Conservation (phyloP, 495 filamentous ascomycete species). For the Cenococcum geophilum region DNA sequence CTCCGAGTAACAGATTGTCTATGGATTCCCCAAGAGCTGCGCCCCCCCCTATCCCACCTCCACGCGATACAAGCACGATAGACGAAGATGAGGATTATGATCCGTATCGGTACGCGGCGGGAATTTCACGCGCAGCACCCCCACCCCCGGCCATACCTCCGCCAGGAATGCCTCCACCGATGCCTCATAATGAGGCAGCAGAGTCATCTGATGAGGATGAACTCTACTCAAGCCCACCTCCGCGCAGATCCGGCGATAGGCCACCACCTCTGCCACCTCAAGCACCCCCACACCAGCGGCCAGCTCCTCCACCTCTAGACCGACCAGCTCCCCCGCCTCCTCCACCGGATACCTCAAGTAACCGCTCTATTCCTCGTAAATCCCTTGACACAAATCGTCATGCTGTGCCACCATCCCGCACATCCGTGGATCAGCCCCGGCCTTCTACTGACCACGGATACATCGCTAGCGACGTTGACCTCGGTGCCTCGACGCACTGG, state of each 20-base stretch:
- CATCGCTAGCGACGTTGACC: slow-evolving; percentile 81
- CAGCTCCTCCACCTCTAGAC: slow-evolving; percentile 7
- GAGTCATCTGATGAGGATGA: slow-evolving; percentile 37
- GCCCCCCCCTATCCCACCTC: slow-evolving; percentile 32
- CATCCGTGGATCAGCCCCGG: slow-evolving; percentile 67
- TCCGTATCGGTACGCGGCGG: slow-evolving; percentile 35
- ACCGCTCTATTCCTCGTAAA: slow-evolving; percentile 46
- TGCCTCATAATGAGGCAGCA: slow-evolving; percentile 16
- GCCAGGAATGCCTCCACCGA: slow-evolving; percentile 19
- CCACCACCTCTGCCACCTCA: slow-evolving; percentile 33
- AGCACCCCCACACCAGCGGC: slow-evolving; percentile 27
- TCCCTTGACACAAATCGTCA: slow-evolving; percentile 63
- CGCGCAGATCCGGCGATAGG: slow-evolving; percentile 37
- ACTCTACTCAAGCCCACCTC: slow-evolving; percentile 31
- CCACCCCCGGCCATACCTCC: slow-evolving; percentile 24
- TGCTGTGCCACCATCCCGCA: slow-evolving; percentile 44
- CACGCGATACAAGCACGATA: background rate
- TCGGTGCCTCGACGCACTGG: slow-evolving; percentile 67
- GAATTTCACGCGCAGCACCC: slow-evolving; percentile 15
- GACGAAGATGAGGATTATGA: slow-evolving; percentile 39
- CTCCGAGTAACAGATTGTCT: slow-evolving; percentile 31
- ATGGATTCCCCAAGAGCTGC: slow-evolving; percentile 37
- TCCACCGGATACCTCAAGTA: slow-evolving; percentile 42
- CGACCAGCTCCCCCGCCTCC: slow-evolving; percentile 23
- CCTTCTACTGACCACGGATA: slow-evolving; percentile 67